Evolutionary conservation across 2,329 filamentous ascomycete species (phyloP), one percentile per base, ranked within the genome.

Genomic region (Pseudovirgaria hyperparasitica): DNA sequence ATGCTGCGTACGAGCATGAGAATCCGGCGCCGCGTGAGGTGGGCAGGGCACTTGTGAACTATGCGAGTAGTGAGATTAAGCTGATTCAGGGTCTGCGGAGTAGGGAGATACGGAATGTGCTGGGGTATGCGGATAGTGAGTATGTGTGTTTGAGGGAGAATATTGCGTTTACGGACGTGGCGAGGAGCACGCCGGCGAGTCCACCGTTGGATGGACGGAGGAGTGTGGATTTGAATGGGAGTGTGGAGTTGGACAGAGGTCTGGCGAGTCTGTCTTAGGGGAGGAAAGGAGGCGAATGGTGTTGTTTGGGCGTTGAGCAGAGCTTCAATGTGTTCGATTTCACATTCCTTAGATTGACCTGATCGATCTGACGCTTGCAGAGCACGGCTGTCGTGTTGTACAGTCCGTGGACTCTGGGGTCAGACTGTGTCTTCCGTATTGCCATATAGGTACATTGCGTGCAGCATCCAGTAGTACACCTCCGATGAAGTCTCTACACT

Each of bases 121-220:
- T 98, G 17, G 90, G 87, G 4, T 98, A 94, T 55, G 82, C 84
- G 12, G 86, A 94, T 50, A 92, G 80, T 45, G 85, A 96, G 56
- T 94, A 96, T 56, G 79, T 96, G 21, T 86, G 85, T 7, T 65
- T 90, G 45, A 66, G 85, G 36, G 84, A 92, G 52, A 87, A 92
- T 42, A 76, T 94, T 35, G 84, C 82, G 23, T 74, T 93, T 40
- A 76, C 80, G 28, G 50, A 42, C 1, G 23, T 46, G 2, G 50
- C 54, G 39, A 47, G 43, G 40, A 50, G 45, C 35, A 46, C 53
- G 35, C 54, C 55, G 11, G 40, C 35, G 19, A 57, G 52, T 24
- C 54, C 55, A 23, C 40, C 38, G 29, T 40, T 48, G 25, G 38
- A 36, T 23, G 15, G 13, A 15, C 13, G 24, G 12, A 9, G 6